Conservation (phyloP, 257 asterid species). For the Leptodermis oblonga region DNA sequence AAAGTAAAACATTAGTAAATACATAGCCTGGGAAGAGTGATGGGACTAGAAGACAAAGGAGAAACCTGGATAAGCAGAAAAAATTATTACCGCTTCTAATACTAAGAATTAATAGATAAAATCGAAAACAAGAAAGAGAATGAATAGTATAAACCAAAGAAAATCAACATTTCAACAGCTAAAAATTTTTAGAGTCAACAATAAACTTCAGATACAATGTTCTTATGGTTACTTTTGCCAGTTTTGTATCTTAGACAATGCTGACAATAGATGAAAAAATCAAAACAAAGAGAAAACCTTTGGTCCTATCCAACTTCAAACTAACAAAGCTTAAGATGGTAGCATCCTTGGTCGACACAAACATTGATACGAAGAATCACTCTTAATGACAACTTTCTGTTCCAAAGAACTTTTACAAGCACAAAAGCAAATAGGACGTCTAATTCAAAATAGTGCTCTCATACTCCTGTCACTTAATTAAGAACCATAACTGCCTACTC, state of each 20-base stretch:
- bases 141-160: no score
- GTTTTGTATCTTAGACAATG: not conserved
- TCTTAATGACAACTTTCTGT: not conserved
- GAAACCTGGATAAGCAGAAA: not conserved
- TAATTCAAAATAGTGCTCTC: not conserved
- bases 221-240: not conserved
- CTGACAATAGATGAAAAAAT: not conserved
- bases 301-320: not conserved
- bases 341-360: not conserved
- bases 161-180: not conserved
- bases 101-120: not conserved
- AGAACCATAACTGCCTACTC: not conserved
- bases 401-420: not conserved
- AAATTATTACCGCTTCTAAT: no score
- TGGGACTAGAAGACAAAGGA: not conserved
- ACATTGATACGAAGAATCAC: not conserved
- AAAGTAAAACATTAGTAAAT: conserved; percentile 7
- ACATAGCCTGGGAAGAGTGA: not conserved
- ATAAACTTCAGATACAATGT: not conserved
- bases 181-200: not conserved
- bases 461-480: not conserved
- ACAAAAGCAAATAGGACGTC: not conserved
- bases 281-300: not conserved
- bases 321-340: not conserved
- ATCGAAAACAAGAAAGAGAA: not conserved